These are phyloP conservation scores for Pyricularia pennisetigena DNA, from an alignment of 2,329 filamentous ascomycete genomes.

Conservation along the genomic window DNA sequence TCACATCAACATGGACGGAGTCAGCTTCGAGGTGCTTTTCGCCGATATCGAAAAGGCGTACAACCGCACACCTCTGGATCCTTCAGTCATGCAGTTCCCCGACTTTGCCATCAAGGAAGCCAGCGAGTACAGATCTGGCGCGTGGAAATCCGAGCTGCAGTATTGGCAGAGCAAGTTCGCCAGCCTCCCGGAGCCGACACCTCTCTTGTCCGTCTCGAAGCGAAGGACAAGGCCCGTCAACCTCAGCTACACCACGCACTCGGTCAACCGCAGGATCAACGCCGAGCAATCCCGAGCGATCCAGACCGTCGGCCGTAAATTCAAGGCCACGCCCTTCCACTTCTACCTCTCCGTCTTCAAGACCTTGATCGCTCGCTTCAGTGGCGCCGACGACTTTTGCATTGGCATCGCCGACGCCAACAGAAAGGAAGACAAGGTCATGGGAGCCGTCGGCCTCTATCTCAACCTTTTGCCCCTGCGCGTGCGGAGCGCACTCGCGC, in stretches of 20 bases:
- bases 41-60: neutral
- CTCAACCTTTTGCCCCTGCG: constrained; percentile 27
- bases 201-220: neutral
- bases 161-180: neutral
- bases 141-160: neutral
- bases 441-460: constrained; percentile 44
- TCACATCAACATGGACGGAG: constrained; percentile 1
- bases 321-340: neutral
- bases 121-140: neutral
- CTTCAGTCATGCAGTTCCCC: neutral
- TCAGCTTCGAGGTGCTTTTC: neutral
- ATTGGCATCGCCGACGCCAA: neutral
- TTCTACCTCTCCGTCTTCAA: neutral
- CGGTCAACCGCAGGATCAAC: neutral
- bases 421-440: neutral
- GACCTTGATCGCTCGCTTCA: neutral
- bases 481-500: neutral
- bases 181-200: neutral
- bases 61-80: neutral
- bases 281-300: neutral
- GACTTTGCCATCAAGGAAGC: neutral
- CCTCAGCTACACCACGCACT: neutral
- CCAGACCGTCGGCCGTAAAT: neutral
- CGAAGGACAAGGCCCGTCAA: neutral
- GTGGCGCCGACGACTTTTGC: neutral